A percentile compares a stretch with the other conserved stretches of the same genome.
Conservation (phyloP, 345 rosid genomes). For the Trapa incisa region DNA sequence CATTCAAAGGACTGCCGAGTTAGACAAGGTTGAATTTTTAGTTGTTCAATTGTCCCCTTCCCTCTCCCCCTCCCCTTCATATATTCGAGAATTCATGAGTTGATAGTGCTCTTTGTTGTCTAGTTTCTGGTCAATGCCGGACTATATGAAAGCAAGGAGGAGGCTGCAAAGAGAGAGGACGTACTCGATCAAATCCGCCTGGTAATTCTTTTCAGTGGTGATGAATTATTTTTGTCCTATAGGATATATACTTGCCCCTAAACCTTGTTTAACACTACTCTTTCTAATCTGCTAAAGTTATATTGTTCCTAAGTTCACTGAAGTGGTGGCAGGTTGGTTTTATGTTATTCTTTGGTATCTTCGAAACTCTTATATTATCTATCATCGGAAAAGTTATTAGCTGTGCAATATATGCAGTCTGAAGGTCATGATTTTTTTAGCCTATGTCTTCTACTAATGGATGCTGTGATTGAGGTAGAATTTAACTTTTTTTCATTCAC, state of each 20-base stretch:
- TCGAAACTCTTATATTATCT: neutral
- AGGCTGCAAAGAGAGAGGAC: slow-evolving; percentile 53
- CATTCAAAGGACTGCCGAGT: slow-evolving; percentile 44
- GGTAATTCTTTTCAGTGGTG: slow-evolving; percentile 25
- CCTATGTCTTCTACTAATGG: neutral
- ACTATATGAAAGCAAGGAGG: slow-evolving; percentile 70
- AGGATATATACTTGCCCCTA: neutral
- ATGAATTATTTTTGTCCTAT: neutral
- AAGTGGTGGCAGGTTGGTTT: neutral
- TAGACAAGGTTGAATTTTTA: slow-evolving; percentile 41
- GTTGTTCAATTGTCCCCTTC: slow-evolving; percentile 2
- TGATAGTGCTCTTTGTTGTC: slow-evolving; percentile 5
- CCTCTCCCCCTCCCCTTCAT: neutral
- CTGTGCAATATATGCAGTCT: neutral
- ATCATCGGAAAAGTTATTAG: neutral
- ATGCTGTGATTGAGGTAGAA: neutral
- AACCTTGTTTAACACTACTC: neutral
- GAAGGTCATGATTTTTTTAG: neutral
- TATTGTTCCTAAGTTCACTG: neutral
- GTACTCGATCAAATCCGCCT: slow-evolving; percentile 52
- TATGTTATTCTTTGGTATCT: neutral
- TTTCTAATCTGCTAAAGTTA: neutral
- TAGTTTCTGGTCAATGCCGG: slow-evolving; percentile 61
- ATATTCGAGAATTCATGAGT: slow-evolving; percentile 6
- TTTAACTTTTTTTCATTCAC: no score